A percentile compares a stretch with the other conserved stretches of the same genome.
Conservation (phyloP, 1,139 yeast genomes). For the Pichia sp. region DNA sequence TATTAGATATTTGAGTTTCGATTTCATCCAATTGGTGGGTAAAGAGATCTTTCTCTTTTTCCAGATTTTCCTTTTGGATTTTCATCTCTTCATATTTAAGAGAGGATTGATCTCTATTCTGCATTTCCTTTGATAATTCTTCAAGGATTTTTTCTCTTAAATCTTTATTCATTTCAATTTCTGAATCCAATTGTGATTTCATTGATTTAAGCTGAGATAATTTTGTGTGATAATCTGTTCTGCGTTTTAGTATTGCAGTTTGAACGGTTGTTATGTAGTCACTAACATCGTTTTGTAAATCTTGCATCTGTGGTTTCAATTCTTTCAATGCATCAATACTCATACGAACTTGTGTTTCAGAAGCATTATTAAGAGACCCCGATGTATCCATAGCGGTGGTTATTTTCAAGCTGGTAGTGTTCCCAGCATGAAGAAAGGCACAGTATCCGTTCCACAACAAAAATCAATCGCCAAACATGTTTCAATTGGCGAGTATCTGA, state of each 20-base stretch:
- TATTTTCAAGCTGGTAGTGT: background rate
- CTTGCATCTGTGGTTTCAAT: constrained; percentile 22
- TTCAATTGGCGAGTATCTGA: background rate
- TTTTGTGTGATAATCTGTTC: constrained; percentile 21
- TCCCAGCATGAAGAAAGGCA: background rate
- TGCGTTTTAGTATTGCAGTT: constrained; percentile 14
- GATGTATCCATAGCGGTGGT: background rate
- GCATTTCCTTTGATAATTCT: constrained; percentile 18
- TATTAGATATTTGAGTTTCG: constrained; percentile 18
- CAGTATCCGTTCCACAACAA: background rate
- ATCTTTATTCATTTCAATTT: constrained; percentile 15
- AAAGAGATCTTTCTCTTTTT: constrained; percentile 20
- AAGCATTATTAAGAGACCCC: background rate
- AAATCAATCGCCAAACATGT: background rate
- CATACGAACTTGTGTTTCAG: constrained; percentile 6
- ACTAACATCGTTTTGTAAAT: constrained; percentile 16
- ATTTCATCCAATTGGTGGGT: constrained; percentile 19
- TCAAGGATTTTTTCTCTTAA: constrained; percentile 17
- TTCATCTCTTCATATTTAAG: constrained; percentile 24
- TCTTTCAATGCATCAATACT: constrained; percentile 18
- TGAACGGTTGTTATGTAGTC: constrained; percentile 18
- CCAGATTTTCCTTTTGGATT: constrained; percentile 22
- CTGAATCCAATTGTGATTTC: constrained; percentile 16
- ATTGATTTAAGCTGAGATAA: constrained; percentile 17
- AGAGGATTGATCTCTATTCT: constrained; percentile 23